phyloP scores from a whole-genome alignment of 1,139 yeast genomes.

The Scheffersomyces quercinus region DNA sequence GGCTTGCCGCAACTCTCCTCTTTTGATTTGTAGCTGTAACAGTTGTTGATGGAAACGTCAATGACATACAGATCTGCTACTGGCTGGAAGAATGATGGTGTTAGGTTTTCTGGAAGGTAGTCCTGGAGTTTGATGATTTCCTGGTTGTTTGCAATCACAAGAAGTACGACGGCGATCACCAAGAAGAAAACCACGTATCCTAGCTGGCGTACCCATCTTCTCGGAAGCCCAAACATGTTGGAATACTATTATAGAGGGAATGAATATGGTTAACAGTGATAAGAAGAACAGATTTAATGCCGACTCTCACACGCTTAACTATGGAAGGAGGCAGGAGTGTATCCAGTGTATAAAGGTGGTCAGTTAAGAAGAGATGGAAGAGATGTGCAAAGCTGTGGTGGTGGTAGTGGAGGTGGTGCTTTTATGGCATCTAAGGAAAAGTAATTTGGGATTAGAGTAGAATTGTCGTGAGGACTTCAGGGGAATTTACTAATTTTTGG shows the following conservation, averaged over 20 bases:
- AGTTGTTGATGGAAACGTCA: constrained; percentile 35
- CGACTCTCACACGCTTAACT: too few species aligned
- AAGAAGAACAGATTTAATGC: too few species aligned
- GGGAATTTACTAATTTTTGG: too few species aligned
- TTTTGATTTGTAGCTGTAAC: constrained; percentile 27
- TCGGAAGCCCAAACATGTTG: constrained; percentile 11
- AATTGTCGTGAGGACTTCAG: too few species aligned
- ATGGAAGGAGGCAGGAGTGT: too few species aligned
- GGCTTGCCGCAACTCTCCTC: constrained; percentile 37
- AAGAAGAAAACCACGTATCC: constrained; percentile 19
- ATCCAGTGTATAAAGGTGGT: too few species aligned
- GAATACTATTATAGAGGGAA: neutral
- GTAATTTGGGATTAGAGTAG: too few species aligned
- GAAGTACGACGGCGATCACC: constrained; percentile 18
- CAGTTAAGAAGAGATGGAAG: too few species aligned
- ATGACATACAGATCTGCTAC: constrained; percentile 36
- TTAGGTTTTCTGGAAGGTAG: constrained; percentile 29
- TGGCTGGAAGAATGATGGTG: constrained; percentile 45
- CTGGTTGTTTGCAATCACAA: constrained; percentile 35
- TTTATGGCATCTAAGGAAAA: too few species aligned
- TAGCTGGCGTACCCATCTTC: constrained; percentile 24
- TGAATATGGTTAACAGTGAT: neutral
- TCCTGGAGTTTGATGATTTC: constrained; percentile 29
- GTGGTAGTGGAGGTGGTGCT: too few species aligned
- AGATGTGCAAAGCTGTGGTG: too few species aligned